phyloP scores from a whole-genome alignment of 371 early-diverging fungal species.

The Mucor indicus region DNA sequence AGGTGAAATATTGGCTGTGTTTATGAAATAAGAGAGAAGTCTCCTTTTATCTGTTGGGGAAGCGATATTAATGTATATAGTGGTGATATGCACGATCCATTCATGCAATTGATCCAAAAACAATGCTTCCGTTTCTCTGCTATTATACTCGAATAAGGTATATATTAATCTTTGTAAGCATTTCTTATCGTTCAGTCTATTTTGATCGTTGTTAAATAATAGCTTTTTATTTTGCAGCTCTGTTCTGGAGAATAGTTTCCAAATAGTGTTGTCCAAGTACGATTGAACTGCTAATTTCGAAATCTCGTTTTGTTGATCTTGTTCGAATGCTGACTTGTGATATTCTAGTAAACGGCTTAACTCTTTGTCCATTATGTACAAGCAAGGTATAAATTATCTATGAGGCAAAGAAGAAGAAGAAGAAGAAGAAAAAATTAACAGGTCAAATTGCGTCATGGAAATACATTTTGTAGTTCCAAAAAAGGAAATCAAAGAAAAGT shows the following conservation, averaged over 20 bases:
- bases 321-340: too few species aligned
- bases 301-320: slow-evolving; percentile 33
- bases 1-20: slow-evolving; percentile 27
- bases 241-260: slow-evolving; percentile 20
- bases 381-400: too few species aligned
- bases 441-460: too few species aligned
- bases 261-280: slow-evolving; percentile 39
- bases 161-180: slow-evolving; percentile 1
- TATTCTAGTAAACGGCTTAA: too few species aligned
- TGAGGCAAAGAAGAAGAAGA: too few species aligned
- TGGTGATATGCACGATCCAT: slow-evolving; percentile 10
- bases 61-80: slow-evolving; percentile 8
- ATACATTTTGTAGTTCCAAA: too few species aligned
- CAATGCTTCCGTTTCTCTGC: not conserved
- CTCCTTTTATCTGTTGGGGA: slow-evolving; percentile 1
- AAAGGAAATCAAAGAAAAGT: too few species aligned
- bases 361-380: too few species aligned
- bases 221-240: slow-evolving; percentile 5
- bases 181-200: slow-evolving; percentile 8
- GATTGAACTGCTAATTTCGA: slow-evolving; percentile 46
- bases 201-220: slow-evolving; percentile 9
- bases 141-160: slow-evolving; percentile 8
- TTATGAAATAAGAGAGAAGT: slow-evolving; percentile 50
- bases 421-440: too few species aligned
- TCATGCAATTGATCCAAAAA: slow-evolving; percentile 4